Conservation (phyloP, 2,329 filamentous ascomycete genomes). For the Diaporthe capsici region DNA sequence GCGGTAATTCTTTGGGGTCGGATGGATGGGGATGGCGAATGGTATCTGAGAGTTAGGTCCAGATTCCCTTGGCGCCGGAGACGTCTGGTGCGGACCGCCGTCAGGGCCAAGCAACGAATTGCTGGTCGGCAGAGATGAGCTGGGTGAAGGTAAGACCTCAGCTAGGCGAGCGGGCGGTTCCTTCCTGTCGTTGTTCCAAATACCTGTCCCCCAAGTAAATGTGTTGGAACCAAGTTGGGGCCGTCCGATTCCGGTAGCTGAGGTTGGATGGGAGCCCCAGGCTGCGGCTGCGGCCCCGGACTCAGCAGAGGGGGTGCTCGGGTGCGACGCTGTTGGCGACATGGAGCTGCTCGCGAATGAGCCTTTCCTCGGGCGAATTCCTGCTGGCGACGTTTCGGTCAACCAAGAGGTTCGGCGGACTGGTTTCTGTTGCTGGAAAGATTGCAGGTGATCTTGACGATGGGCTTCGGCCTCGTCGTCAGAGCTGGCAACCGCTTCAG, state of each 20-base stretch:
- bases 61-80: slow-evolving; percentile 66
- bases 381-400: slow-evolving; percentile 80
- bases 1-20: slow-evolving; percentile 91
- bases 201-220: slow-evolving; percentile 84
- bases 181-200: slow-evolving; percentile 85
- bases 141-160: slow-evolving; percentile 83
- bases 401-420: slow-evolving; percentile 86
- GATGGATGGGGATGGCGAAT: slow-evolving; percentile 89
- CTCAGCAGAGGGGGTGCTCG: slow-evolving; percentile 83
- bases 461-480: slow-evolving; percentile 88
- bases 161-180: slow-evolving; percentile 81
- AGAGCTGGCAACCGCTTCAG: slow-evolving; percentile 92
- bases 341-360: slow-evolving; percentile 84
- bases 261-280: slow-evolving; percentile 69
- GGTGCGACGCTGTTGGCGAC: slow-evolving; percentile 84
- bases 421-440: slow-evolving; percentile 70
- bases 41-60: slow-evolving; percentile 78
- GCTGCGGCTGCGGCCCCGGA: slow-evolving; percentile 60
- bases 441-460: slow-evolving; percentile 65
- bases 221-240: slow-evolving; percentile 60
- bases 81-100: slow-evolving; percentile 61
- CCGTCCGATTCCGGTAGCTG: slow-evolving; percentile 63
- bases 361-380: slow-evolving; percentile 77
- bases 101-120: slow-evolving; percentile 66
- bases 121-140: slow-evolving; percentile 67